Conservation (phyloP, 208 protist species). For the Leishmania major region DNA sequence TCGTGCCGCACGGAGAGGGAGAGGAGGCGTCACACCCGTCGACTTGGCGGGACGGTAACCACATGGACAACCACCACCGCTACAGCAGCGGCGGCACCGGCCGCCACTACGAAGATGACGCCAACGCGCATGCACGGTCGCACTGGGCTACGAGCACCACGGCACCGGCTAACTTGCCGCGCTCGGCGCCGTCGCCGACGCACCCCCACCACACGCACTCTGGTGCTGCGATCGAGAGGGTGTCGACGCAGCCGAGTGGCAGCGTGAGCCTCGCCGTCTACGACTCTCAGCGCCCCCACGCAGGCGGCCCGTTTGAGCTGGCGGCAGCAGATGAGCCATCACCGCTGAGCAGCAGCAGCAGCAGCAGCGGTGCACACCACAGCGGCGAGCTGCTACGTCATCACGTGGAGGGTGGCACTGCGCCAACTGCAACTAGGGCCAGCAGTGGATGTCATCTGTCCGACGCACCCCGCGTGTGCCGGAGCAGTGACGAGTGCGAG, state of each 20-base stretch:
- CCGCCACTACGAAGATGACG: neutral
- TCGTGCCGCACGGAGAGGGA: slow-evolving; percentile 53
- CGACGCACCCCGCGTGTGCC: neutral
- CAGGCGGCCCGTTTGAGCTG: neutral
- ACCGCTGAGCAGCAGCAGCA: neutral
- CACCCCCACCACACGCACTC: neutral
- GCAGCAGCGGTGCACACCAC: neutral
- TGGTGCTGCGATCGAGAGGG: neutral
- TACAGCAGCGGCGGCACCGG: neutral
- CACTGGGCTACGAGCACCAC: neutral
- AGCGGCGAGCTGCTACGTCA: neutral
- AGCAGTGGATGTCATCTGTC: neutral
- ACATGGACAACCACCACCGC: neutral
- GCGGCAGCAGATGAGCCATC: neutral
- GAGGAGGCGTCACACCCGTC: slow-evolving; percentile 10
- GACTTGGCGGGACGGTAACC: neutral
- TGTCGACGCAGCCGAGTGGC: neutral
- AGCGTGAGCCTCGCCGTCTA: neutral
- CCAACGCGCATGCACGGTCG: neutral
- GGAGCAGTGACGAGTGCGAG: neutral
- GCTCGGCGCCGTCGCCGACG: neutral
- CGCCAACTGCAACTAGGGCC: neutral
- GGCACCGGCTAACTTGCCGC: neutral
- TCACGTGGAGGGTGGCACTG: neutral
- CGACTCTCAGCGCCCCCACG: neutral